Evolutionary conservation across 495 filamentous ascomycete species (phyloP).

Genomic region (Talaromyces proteolyticus): DNA sequence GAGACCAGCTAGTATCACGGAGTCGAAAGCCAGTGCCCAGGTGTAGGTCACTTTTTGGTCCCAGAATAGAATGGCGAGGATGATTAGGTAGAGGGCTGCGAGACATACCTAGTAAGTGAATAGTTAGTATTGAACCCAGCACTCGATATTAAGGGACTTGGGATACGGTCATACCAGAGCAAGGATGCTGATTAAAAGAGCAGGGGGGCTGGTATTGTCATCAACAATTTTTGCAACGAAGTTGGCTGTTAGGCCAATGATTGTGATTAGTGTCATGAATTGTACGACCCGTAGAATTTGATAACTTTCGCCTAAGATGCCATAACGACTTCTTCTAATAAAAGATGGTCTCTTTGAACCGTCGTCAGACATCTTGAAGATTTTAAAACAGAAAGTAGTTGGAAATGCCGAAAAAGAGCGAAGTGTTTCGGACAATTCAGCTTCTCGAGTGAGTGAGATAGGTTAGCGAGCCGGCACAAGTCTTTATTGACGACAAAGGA

Average conservation of each 20-base stretch:
- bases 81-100: conserved; percentile 67
- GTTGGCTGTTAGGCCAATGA: conserved; percentile 76
- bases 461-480: neutral
- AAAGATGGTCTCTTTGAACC: neutral
- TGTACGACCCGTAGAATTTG: conserved; percentile 66
- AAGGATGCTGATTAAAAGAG: conserved; percentile 71
- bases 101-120: conserved; percentile 55
- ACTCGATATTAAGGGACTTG: too few relatives aligned
- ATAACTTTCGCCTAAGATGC: conserved; percentile 76
- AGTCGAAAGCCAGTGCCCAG: neutral
- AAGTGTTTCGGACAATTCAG: too few relatives aligned
- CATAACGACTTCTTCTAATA: conserved; percentile 40
- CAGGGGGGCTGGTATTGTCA: conserved; percentile 54
- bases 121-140: too few relatives aligned
- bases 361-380: conserved; percentile 37
- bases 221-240: conserved; percentile 76
- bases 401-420: neutral
- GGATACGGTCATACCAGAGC: conserved; percentile 58
- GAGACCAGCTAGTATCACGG: conserved; percentile 45
- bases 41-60: neutral
- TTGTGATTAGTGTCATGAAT: conserved; percentile 62
- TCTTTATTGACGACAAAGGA: neutral
- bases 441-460: neutral
- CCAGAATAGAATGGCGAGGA: conserved; percentile 71
- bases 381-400: conserved; percentile 5